These are phyloP conservation scores for Marasmius sp. DNA, from an alignment of 1,284 basidiomycete genomes.

Conservation along the genomic window DNA sequence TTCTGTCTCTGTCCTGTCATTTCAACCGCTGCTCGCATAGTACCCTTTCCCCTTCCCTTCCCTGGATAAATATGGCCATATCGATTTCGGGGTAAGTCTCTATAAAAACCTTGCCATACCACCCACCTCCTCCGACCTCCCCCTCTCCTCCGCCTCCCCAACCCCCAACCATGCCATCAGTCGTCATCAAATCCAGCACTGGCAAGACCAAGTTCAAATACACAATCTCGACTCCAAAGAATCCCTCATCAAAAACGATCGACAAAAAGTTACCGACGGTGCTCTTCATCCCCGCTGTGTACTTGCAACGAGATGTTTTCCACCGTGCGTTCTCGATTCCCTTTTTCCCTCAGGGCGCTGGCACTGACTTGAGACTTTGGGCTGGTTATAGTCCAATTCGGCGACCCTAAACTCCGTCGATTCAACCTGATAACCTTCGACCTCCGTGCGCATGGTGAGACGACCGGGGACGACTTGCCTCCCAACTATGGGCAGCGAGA, in stretches of 20 bases:
- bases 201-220: constrained; percentile 6
- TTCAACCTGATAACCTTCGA: constrained; percentile 19
- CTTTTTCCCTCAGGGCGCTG: too few species aligned
- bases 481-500: constrained; percentile 8
- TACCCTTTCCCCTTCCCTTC: too few species aligned
- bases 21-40: too few species aligned
- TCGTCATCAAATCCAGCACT: background rate
- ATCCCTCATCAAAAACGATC: constrained; percentile 4
- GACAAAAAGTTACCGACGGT: constrained; percentile 7
- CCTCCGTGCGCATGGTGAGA: constrained; percentile 13
- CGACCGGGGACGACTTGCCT: constrained; percentile 9
- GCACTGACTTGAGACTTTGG: background rate
- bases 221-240: constrained; percentile 6
- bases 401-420: constrained; percentile 12
- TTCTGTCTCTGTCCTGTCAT: too few species aligned
- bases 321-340: constrained; percentile 33
- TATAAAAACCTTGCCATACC: too few species aligned
- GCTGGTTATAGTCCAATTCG: constrained; percentile 14
- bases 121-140: too few species aligned
- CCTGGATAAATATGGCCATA: too few species aligned
- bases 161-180: background rate
- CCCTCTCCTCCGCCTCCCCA: background rate
- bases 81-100: too few species aligned
- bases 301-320: constrained; percentile 30
- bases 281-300: constrained; percentile 17